phyloP scores from a whole-genome alignment of 192 early-diverging fungal species.

The Rhizoclosmatium globosum region DNA sequence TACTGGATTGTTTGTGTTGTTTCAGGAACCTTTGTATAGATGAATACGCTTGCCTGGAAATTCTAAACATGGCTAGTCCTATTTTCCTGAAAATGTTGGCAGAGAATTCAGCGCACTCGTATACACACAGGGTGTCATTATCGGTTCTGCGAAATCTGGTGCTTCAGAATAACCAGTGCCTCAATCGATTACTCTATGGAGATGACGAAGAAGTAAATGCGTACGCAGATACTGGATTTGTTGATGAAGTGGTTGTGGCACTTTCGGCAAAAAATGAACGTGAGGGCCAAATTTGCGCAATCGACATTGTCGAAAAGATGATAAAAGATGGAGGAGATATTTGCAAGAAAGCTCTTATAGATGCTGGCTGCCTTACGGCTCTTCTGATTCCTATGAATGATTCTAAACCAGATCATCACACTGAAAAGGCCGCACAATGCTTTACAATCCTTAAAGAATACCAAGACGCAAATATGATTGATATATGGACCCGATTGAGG shows the following conservation, averaged over 20 bases:
- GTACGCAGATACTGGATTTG: background rate
- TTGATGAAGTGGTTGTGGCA: constrained; percentile 29
- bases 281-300: constrained; percentile 21
- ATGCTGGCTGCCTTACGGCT: constrained; percentile 31
- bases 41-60: constrained; percentile 3
- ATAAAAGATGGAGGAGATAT: constrained; percentile 3
- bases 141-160: constrained; percentile 26
- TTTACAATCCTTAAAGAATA: constrained; percentile 5
- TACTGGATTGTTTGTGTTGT: constrained; percentile 11
- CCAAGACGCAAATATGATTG: background rate
- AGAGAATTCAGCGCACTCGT: background rate
- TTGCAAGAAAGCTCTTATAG: constrained; percentile 6
- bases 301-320: constrained; percentile 25
- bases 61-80: background rate
- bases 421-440: constrained; percentile 8
- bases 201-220: background rate
- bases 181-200: background rate
- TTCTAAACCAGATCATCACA: background rate
- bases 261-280: constrained; percentile 8
- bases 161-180: constrained; percentile 7
- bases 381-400: constrained; percentile 18
- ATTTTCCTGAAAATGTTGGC: constrained; percentile 3
- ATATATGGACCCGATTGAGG: constrained; percentile 15
- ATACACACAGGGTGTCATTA: constrained; percentile 3
- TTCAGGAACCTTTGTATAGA: constrained; percentile 33